Percentiles rank a stretch among this genome's conserved stretches.
These are phyloP conservation scores for Fragilaria crotonensis DNA, from an alignment of 108 stramenopile genomes.

Conservation along the genomic window DNA sequence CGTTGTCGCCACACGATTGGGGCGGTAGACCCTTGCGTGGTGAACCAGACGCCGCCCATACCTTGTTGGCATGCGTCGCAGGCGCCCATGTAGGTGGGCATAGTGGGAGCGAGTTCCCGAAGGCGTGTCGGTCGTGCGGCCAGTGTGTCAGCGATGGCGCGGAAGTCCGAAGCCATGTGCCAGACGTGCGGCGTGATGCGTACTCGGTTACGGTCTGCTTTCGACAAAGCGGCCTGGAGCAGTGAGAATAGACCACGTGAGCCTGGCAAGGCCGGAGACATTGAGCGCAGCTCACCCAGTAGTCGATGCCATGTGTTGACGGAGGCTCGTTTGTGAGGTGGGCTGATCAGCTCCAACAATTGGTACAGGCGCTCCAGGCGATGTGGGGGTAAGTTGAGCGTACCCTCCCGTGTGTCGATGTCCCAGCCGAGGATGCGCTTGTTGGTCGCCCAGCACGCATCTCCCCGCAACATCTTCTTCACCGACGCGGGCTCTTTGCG, in stretches of 20 bases:
- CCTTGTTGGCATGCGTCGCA: slow-evolving; percentile 22
- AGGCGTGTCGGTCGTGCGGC: slow-evolving; percentile 21
- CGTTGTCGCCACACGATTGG: background rate
- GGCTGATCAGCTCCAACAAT: slow-evolving; percentile 1
- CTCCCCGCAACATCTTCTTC: slow-evolving; percentile 18
- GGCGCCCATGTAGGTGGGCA: slow-evolving; percentile 25
- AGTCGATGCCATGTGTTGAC: slow-evolving; percentile 10
- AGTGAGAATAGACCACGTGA: too few relatives aligned
- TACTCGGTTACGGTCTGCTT: background rate
- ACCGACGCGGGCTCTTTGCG: too few relatives aligned
- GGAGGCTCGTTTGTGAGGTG: background rate
- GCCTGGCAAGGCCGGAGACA: too few relatives aligned
- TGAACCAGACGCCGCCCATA: too few relatives aligned
- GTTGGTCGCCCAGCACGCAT: too few relatives aligned
- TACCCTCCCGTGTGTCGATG: slow-evolving; percentile 11
- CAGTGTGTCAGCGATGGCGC: background rate
- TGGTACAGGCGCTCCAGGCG: too few relatives aligned
- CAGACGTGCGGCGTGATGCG: background rate
- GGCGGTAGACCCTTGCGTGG: too few relatives aligned
- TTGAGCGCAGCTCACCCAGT: too few relatives aligned
- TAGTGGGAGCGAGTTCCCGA: slow-evolving; percentile 23
- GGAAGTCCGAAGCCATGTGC: background rate
- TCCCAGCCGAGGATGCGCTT: slow-evolving; percentile 18
- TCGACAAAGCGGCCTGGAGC: background rate
- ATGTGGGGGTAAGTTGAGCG: slow-evolving; percentile 8